phyloP scores from a whole-genome alignment of 768 basidiomycete genomes.

The Lepiota subincarnata region DNA sequence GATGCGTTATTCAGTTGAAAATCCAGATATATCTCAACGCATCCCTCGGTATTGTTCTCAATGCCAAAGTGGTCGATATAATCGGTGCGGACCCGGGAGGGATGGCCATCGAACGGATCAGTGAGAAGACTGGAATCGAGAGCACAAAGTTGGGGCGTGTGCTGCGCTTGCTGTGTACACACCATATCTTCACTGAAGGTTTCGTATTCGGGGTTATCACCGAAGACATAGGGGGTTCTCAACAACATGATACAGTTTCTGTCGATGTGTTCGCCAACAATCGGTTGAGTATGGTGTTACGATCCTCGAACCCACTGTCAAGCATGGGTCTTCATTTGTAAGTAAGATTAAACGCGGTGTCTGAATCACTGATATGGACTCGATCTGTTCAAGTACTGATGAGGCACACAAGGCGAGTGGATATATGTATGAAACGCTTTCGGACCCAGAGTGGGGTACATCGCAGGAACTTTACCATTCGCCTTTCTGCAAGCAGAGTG shows the following conservation, averaged over 20 bases:
- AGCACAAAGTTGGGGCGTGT: slow-evolving; percentile 28
- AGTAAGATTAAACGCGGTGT: too few species aligned
- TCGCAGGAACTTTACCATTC: slow-evolving; percentile 5
- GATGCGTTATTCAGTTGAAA: too few species aligned
- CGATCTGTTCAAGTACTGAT: too few species aligned
- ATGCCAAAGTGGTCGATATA: slow-evolving; percentile 24
- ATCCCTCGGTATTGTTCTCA: slow-evolving; percentile 19
- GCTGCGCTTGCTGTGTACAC: slow-evolving; percentile 27
- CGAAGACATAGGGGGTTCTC: too few species aligned
- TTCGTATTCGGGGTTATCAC: neutral
- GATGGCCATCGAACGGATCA: slow-evolving; percentile 23
- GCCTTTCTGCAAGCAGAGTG: slow-evolving; percentile 6
- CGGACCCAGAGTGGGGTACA: slow-evolving; percentile 28
- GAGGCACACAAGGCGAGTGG: slow-evolving; percentile 14
- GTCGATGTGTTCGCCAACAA: slow-evolving; percentile 38
- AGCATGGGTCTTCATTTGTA: slow-evolving; percentile 23
- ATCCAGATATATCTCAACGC: slow-evolving; percentile 21
- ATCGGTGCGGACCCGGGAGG: slow-evolving; percentile 25
- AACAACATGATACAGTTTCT: slow-evolving; percentile 6
- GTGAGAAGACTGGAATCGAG: slow-evolving; percentile 21
- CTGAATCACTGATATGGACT: too few species aligned
- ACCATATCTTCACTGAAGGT: slow-evolving; percentile 35
- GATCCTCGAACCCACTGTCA: slow-evolving; percentile 23
- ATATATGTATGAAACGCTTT: slow-evolving; percentile 27
- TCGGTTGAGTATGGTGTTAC: slow-evolving; percentile 31